Evolutionary conservation across 2,329 filamentous ascomycete species (phyloP).

Genomic region (Sarocladium kiliense): DNA sequence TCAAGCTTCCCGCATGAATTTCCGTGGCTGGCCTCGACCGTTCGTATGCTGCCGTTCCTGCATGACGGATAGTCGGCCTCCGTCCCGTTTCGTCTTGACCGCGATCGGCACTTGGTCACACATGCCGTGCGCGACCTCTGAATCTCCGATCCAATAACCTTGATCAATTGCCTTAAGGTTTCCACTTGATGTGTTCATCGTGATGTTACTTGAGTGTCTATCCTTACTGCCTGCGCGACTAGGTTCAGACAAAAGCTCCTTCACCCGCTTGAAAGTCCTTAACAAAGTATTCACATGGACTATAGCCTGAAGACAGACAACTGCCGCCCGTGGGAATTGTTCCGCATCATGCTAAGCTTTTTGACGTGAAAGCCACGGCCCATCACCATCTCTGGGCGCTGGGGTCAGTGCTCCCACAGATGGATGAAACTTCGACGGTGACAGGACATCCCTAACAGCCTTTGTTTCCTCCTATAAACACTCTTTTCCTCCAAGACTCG

Average conservation of each 20-base stretch:
- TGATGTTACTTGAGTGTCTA: too few relatives aligned
- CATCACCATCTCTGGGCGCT: not conserved
- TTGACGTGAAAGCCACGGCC: not conserved
- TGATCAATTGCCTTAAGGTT: not conserved
- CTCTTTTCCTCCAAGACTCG: too few relatives aligned
- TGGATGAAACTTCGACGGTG: not conserved
- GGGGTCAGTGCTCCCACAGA: not conserved
- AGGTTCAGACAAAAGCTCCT: too few relatives aligned
- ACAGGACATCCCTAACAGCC: not conserved
- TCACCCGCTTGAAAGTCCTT: too few relatives aligned
- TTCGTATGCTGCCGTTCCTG: conserved; percentile 2
- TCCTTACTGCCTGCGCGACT: too few relatives aligned
- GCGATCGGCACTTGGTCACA: conserved; percentile 3
- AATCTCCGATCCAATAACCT: not conserved
- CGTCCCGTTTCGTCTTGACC: conserved; percentile 4
- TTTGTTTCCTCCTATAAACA: too few relatives aligned
- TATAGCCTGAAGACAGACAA: too few relatives aligned
- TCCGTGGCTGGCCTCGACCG: not conserved
- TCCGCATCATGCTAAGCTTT: not conserved
- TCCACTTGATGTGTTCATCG: not conserved
- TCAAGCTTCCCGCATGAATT: not conserved
- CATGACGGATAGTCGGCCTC: conserved; percentile 3
- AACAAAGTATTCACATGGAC: too few relatives aligned
- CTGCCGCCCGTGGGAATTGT: too few relatives aligned
- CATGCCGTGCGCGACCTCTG: not conserved